A percentile compares a stretch with the other conserved stretches of the same genome.
These are phyloP conservation scores for Rehmannia glutinosa DNA, from an alignment of 257 asterid genomes.

Conservation along the genomic window DNA sequence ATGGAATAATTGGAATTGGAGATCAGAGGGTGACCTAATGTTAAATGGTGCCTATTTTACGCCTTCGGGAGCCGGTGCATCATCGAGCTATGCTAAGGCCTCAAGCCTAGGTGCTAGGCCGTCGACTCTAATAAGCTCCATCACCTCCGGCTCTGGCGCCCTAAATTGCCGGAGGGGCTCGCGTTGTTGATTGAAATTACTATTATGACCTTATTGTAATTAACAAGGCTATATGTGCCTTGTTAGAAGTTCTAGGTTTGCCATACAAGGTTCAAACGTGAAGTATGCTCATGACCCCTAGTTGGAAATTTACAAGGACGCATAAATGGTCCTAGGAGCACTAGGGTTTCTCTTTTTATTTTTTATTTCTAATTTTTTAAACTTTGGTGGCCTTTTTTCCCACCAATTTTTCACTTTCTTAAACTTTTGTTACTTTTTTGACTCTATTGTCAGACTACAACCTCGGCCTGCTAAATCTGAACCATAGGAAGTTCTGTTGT, in stretches of 20 bases:
- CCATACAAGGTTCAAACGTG: conserved; percentile 16
- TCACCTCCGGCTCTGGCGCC: conserved; percentile 44
- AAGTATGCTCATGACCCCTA: conserved; percentile 28
- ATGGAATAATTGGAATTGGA: conserved; percentile 86
- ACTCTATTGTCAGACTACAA: conserved; percentile 45
- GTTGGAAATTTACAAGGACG: conserved; percentile 15
- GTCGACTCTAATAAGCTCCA: conserved; percentile 34
- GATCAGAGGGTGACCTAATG: conserved; percentile 82
- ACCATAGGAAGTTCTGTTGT: conserved; percentile 23
- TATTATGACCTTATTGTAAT: conserved; percentile 8
- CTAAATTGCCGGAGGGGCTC: conserved; percentile 39
- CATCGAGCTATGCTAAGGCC: conserved; percentile 54
- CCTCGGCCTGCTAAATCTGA: conserved; percentile 57
- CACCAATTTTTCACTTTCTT: conserved; percentile 7
- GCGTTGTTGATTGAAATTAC: conserved; percentile 29
- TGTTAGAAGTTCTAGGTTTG: conserved; percentile 16
- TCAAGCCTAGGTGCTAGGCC: conserved; percentile 56
- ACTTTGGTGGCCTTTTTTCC: conserved; percentile 10
- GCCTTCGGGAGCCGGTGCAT: conserved; percentile 54
- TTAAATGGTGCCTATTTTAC: conserved; percentile 74
- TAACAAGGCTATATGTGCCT: no score
- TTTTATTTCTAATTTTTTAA: no score
- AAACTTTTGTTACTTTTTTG: conserved; percentile 22
- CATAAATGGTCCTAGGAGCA: conserved; percentile 29
- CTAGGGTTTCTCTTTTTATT: conserved; percentile 16